These are phyloP conservation scores for Caryocar brasiliense DNA, from an alignment of 441 rosid species.

Conservation along the genomic window DNA sequence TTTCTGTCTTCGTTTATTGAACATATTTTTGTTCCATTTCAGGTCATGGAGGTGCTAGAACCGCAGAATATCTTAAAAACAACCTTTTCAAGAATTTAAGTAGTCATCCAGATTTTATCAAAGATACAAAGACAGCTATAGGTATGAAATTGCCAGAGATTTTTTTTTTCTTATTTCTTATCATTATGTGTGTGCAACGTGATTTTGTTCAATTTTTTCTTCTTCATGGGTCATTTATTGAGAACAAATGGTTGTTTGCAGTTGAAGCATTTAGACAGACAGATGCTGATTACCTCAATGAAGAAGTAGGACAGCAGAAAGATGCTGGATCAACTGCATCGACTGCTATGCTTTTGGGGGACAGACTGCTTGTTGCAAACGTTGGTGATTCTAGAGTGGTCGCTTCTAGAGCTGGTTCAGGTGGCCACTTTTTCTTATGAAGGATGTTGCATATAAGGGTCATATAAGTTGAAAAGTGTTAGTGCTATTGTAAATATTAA, in stretches of 20 bases:
- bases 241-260: constrained; percentile 20
- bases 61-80: constrained; percentile 72
- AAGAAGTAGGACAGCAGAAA: constrained; percentile 51
- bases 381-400: constrained; percentile 93
- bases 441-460: neutral
- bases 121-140: constrained; percentile 63
- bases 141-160: constrained; percentile 33
- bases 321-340: constrained; percentile 86
- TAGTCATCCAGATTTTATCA: constrained; percentile 49
- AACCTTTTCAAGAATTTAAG: constrained; percentile 70
- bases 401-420: constrained; percentile 60
- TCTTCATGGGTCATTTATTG: neutral
- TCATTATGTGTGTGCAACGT: neutral
- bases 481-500: too few relatives aligned
- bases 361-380: constrained; percentile 70
- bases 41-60: constrained; percentile 88
- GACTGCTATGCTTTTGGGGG: constrained; percentile 63
- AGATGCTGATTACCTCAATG: constrained; percentile 54
- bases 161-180: too few relatives aligned
- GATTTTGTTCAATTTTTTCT: neutral
- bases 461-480: neutral
- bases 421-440: constrained; percentile 19
- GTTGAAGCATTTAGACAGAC: constrained; percentile 63
- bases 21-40: neutral
- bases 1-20: neutral